Evolutionary conservation across 148 eudicot species (phyloP).

Genomic region (Dianthus caryophyllus): DNA sequence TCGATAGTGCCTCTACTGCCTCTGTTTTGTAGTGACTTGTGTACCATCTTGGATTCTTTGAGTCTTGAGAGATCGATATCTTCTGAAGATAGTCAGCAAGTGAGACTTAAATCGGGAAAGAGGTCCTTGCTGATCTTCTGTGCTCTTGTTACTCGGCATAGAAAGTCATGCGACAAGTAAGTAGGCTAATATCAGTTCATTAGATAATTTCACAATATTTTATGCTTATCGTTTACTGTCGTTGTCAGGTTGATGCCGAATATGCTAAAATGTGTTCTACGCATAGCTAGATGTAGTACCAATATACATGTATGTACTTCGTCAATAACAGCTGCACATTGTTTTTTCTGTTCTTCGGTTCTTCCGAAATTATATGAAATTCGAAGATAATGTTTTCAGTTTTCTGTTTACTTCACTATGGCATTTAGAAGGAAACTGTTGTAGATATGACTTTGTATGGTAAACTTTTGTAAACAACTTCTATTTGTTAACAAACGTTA

Average conservation of each 20-base stretch:
- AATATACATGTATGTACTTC: slow-evolving; percentile 46
- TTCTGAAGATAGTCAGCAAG: slow-evolving; percentile 36
- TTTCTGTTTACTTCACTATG: neutral
- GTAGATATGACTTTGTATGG: neutral
- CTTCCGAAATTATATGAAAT: neutral
- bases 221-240: slow-evolving; percentile 15
- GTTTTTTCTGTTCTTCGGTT: neutral
- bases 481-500: too few species aligned
- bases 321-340: neutral
- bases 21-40: slow-evolving; percentile 52
- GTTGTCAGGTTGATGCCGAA: slow-evolving; percentile 69
- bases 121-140: slow-evolving; percentile 62
- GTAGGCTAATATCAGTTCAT: slow-evolving; percentile 16
- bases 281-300: slow-evolving; percentile 39
- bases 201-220: slow-evolving; percentile 3
- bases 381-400: neutral
- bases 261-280: slow-evolving; percentile 44
- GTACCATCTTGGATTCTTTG: slow-evolving; percentile 44
- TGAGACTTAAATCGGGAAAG: slow-evolving; percentile 65
- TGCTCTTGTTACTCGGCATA: slow-evolving; percentile 64
- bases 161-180: slow-evolving; percentile 75
- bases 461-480: too few species aligned
- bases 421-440: neutral
- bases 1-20: slow-evolving; percentile 47
- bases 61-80: slow-evolving; percentile 36